These are phyloP conservation scores for Aciculoconidium aculeatum DNA, from an alignment of 805 yeast genomes.

Conservation along the genomic window DNA sequence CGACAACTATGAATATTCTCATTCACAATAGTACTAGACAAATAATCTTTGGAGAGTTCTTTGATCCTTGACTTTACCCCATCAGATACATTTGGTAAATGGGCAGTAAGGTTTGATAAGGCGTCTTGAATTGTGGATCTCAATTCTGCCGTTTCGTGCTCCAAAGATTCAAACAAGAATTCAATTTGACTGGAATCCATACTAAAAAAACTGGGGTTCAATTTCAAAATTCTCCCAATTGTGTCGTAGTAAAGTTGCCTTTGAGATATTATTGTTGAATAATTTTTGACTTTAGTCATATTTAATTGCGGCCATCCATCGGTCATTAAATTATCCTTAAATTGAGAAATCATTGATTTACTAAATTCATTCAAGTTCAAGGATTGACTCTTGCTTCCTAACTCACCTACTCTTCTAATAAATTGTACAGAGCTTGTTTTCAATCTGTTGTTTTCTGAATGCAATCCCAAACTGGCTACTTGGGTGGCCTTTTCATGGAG, in stretches of 20 bases:
- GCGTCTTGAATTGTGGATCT: slow-evolving; percentile 68
- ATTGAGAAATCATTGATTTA: slow-evolving; percentile 42
- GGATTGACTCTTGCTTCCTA: slow-evolving; percentile 3
- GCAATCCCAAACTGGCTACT: slow-evolving; percentile 55
- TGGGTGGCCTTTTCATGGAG: slow-evolving; percentile 34
- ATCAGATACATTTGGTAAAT: slow-evolving; percentile 35
- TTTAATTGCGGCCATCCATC: slow-evolving; percentile 58
- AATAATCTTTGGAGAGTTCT: slow-evolving; percentile 24
- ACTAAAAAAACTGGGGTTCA: slow-evolving; percentile 35
- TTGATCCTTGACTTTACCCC: slow-evolving; percentile 40
- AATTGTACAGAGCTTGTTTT: slow-evolving; percentile 57
- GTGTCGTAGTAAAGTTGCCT: slow-evolving; percentile 73
- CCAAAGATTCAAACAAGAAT: slow-evolving; percentile 67
- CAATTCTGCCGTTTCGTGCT: slow-evolving; percentile 57
- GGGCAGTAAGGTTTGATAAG: slow-evolving; percentile 51
- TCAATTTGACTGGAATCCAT: slow-evolving; percentile 48
- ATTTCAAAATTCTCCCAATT: slow-evolving; percentile 57
- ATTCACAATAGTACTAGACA: slow-evolving; percentile 12
- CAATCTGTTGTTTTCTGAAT: slow-evolving; percentile 46
- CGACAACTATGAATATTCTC: slow-evolving; percentile 45
- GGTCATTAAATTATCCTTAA: slow-evolving; percentile 45
- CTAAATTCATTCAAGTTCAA: slow-evolving; percentile 28
- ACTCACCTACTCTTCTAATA: slow-evolving; percentile 51
- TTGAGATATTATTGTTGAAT: slow-evolving; percentile 32
- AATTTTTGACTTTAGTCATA: slow-evolving; percentile 28